Percentiles rank a stretch among this genome's conserved stretches.
These are phyloP conservation scores for Microsporum canis DNA, from an alignment of 2,329 filamentous ascomycete genomes.

Conservation along the genomic window DNA sequence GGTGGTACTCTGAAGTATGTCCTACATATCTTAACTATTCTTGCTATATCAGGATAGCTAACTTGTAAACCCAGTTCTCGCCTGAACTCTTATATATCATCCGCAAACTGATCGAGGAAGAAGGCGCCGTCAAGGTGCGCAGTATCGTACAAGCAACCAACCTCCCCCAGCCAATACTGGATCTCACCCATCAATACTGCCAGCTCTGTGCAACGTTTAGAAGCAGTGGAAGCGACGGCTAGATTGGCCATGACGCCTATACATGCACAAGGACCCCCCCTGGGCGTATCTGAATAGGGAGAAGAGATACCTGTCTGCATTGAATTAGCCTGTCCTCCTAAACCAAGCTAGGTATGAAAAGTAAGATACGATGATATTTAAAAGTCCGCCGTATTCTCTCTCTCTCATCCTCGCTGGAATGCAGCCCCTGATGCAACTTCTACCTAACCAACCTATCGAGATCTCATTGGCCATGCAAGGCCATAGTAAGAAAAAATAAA, in stretches of 20 bases:
- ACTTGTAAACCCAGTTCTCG: constrained; percentile 53
- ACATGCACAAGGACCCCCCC: background rate
- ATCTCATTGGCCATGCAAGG: background rate
- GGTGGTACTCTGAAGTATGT: constrained; percentile 88
- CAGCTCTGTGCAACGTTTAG: constrained; percentile 88
- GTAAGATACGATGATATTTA: background rate
- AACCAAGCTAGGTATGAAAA: background rate
- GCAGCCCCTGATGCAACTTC: background rate
- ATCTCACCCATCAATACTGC: constrained; percentile 92
- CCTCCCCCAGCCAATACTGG: constrained; percentile 81
- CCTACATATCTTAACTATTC: background rate
- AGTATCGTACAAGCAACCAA: constrained; percentile 96
- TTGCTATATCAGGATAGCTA: background rate
- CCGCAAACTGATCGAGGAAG: constrained; percentile 87
- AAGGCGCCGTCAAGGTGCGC: constrained; percentile 91
- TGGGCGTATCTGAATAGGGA: background rate
- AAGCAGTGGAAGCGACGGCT: constrained; percentile 83
- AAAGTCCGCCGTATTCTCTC: background rate
- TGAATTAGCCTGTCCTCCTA: background rate
- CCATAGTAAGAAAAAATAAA: background rate
- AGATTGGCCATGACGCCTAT: constrained; percentile 19
- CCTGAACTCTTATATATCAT: constrained; percentile 80
- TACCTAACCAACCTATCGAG: background rate
- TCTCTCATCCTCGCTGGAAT: background rate
- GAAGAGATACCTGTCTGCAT: background rate